Percentiles rank a stretch among this genome's conserved stretches.
Evolutionary conservation across 192 early-diverging fungal genomes (phyloP).

Genomic region (Backusella circina): DNA sequence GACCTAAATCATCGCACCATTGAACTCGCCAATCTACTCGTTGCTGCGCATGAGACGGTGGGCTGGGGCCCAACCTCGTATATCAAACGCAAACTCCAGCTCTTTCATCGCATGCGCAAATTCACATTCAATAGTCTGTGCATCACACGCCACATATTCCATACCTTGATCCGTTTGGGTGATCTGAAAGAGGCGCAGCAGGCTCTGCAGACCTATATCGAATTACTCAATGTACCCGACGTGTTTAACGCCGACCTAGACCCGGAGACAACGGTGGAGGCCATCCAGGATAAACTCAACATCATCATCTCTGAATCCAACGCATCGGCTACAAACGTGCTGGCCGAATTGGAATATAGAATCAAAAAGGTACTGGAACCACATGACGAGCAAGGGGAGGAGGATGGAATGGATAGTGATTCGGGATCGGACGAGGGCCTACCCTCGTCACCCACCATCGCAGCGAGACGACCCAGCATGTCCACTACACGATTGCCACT

Average conservation of each 20-base stretch:
- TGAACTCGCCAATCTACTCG: background rate
- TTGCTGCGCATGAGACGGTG: constrained; percentile 5
- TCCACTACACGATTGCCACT: background rate
- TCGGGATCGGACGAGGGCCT: background rate
- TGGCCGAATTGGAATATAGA: background rate
- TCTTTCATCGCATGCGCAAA: background rate
- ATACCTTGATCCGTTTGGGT: constrained; percentile 49
- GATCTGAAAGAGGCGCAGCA: constrained; percentile 67
- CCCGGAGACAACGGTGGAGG: background rate
- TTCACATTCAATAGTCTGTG: constrained; percentile 71
- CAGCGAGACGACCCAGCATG: background rate
- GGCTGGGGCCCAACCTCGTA: background rate
- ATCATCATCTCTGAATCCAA: background rate
- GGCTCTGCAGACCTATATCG: constrained; percentile 57
- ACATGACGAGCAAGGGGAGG: background rate
- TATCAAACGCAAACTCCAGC: background rate
- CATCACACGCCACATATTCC: constrained; percentile 58
- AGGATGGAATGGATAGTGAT: background rate
- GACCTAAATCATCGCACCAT: background rate
- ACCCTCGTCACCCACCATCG: background rate
- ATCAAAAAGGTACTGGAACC: background rate
- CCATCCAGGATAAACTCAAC: background rate
- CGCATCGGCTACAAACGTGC: background rate
- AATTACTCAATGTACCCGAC: constrained; percentile 39
- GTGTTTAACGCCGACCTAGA: background rate